Evolutionary conservation across 345 rosid genomes (phyloP), one percentile per base, ranked within the genome.

Genomic region (Eucalyptus urophylla): DNA sequence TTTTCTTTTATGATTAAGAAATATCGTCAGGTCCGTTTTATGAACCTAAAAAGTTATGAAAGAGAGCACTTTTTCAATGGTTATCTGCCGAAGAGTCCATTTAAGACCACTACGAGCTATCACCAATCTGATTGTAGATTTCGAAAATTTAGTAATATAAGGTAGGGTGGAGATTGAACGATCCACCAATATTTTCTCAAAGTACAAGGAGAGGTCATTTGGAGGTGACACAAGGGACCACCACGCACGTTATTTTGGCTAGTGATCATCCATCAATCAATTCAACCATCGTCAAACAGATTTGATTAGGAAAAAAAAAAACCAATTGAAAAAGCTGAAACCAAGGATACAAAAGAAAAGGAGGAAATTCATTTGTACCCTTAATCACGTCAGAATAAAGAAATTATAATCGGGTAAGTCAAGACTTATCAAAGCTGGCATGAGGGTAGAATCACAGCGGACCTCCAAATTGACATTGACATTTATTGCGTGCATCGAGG

Each of bases 281-380:
- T 60, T 1, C n/a, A 0, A 60, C 67, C n/a, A 60, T 60, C 31
- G 0, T 11, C 31, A 11, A 60, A 60, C 31, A 25, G 4, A 2
- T 60, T 25, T 25, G n/a, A 60, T 60, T 25, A 25, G n/a, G n/a
- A n/a, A n/a, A n/a, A n/a, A n/a, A n/a, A n/a, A n/a, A 58, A 25
- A 11, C n/a, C 25, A 58, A 58, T 58, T 25, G n/a, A 11, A 60
- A 60, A 60, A 60, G n/a, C 11, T 25, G 3, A 60, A 60, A 25
- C n/a, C 67, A 60, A 0, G 14, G 31, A 25, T 27, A 60, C 3
- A 1, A 60, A 12, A 0, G n/a, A 8, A 0, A 27, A 60, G 6
- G 31, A 29, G 15, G n/a, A 25, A 11, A 11, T 11, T 58, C 67
- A 60, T 24, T 4, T 56, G 62, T 24, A 24, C 27, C 27, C 24